Base-by-base conservation (phyloP, 2,329 filamentous ascomycete species). In the Emericellopsis cladophorae region DNA sequence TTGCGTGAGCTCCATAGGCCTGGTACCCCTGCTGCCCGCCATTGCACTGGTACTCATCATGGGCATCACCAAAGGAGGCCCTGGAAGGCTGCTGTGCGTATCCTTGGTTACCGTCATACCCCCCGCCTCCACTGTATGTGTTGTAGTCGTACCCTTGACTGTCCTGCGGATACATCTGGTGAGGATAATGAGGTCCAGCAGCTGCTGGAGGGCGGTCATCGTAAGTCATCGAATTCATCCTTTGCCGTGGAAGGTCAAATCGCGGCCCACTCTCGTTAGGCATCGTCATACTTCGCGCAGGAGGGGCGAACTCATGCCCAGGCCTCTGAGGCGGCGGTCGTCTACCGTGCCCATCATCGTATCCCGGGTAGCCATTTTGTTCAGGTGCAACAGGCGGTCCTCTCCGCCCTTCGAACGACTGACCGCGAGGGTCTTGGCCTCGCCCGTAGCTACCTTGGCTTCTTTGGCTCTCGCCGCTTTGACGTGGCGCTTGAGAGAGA, bases 231-330 rank as follows among this genome's bases (percentile, higher is more conserved):
- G 64, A 67, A 34, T 66, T 70, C 43, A 56, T 57, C 24, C 64
- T 60, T 32, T 57, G 60, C 18, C 52, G 60, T 18, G 52, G 54
- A 48, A 55, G 53, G 21, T 54, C 62, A 29, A 63, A 58, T 48
- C 62, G 58, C 15, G 58, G 54, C 3, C n/a, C 31, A 18, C 14
- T 16, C 15, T 65, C 61, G 39, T 68, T 55, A 2, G 76, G 74
- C 72, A 79, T 75, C 5, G 77, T 81, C 67, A 71, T 74, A 43
- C 75, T 80, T 48, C 76, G 65, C n/a, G 59, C 52, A 8, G 71
- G 72, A 2, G 70, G 67, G 0, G 63, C 71, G 47, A 71, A 76
- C 6, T 64, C 61, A 32, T 65, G 59, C 44, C 53, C 51, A 10
- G 61, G 58, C 22, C 44, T 48, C 31, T 59, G 58, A 40, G 57